phyloP scores from a whole-genome alignment of 441 rosid species.

The Eutrema salsugineum region DNA sequence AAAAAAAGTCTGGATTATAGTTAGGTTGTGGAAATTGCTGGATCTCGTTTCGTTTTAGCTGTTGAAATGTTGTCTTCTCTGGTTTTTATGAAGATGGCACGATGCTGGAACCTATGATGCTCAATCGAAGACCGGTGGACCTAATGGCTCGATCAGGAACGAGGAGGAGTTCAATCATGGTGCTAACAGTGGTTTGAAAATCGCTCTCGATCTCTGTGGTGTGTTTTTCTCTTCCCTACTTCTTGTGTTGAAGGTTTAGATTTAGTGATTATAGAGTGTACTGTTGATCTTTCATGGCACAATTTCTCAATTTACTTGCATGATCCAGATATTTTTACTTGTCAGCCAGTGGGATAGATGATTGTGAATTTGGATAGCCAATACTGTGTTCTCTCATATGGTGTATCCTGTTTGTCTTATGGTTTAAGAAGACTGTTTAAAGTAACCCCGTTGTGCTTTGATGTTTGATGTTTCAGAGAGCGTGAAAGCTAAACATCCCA shows the following conservation, averaged over 20 bases:
- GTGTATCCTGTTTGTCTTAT: background rate
- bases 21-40: background rate
- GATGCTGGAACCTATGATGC: constrained; percentile 92
- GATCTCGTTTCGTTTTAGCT: background rate
- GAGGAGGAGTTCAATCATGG: constrained; percentile 83
- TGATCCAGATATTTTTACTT: background rate
- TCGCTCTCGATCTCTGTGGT: constrained; percentile 86
- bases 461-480: constrained; percentile 48
- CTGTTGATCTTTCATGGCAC: background rate
- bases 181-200: constrained; percentile 77
- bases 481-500: constrained; percentile 79
- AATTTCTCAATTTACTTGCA: background rate
- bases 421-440: background rate
- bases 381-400: background rate
- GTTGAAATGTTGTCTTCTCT: background rate
- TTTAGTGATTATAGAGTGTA: background rate
- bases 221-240: background rate
- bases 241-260: background rate
- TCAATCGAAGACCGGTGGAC: constrained; percentile 78
- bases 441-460: background rate
- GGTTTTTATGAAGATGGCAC: constrained; percentile 67
- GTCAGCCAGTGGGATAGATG: background rate
- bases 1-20: background rate
- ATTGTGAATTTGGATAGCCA: background rate
- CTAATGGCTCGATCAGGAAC: constrained; percentile 87